Percentiles rank a stretch among this genome's conserved stretches.
These are phyloP conservation scores for Exserohilum turcica DNA, from an alignment of 2,329 filamentous ascomycete genomes.

Conservation along the genomic window DNA sequence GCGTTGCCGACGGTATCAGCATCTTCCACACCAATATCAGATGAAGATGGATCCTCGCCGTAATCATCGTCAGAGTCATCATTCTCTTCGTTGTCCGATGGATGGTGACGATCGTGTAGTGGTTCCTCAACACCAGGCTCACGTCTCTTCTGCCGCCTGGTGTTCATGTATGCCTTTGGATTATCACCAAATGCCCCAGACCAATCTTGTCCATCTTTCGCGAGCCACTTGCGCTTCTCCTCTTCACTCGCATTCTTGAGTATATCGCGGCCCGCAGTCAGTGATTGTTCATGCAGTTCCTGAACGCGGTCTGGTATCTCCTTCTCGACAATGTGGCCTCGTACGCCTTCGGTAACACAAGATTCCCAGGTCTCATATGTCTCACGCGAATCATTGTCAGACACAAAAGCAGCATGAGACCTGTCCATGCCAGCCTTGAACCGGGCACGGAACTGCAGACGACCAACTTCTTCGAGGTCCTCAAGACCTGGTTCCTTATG, in stretches of 20 bases:
- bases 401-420: conserved; percentile 80
- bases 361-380: conserved; percentile 96
- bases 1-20: conserved; percentile 46
- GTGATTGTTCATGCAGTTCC: conserved; percentile 78
- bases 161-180: conserved; percentile 65
- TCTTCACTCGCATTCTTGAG: conserved; percentile 73
- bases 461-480: conserved; percentile 78
- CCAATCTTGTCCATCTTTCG: conserved; percentile 83
- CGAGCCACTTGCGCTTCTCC: conserved; percentile 77
- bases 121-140: conserved; percentile 61
- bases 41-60: conserved; percentile 45
- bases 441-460: conserved; percentile 75
- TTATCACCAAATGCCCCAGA: conserved; percentile 82
- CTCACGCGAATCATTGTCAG: conserved; percentile 86
- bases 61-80: conserved; percentile 50
- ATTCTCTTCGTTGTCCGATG: conserved; percentile 50
- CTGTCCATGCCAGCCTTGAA: conserved; percentile 93
- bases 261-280: conserved; percentile 80
- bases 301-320: conserved; percentile 75
- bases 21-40: conserved; percentile 66
- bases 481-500: conserved; percentile 71
- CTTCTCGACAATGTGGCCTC: conserved; percentile 69
- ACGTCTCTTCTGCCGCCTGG: conserved; percentile 58
- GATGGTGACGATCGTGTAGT: conserved; percentile 58
- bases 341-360: conserved; percentile 84